A percentile compares a stretch with the other conserved stretches of the same genome.
phyloP scores from a whole-genome alignment of 2,329 filamentous ascomycete genomes.

The Teratosphaeria pseudoeucalypti region DNA sequence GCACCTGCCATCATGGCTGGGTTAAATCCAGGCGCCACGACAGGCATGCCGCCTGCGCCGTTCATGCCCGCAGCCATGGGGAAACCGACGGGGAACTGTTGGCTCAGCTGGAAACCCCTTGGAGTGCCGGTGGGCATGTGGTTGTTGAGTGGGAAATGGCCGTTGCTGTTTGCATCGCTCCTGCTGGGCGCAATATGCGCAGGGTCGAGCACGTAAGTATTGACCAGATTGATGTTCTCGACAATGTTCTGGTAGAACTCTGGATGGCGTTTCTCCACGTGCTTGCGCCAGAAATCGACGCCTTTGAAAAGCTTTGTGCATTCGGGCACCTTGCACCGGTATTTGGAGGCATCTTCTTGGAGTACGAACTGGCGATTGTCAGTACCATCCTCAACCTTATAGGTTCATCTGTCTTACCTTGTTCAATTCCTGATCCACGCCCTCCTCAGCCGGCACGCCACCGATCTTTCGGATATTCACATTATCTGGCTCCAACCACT shows the following conservation, averaged over 20 bases:
- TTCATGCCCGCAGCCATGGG: conserved; percentile 34
- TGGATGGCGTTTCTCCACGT: conserved; percentile 86
- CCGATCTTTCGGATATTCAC: conserved; percentile 85
- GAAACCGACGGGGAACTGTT: conserved; percentile 35
- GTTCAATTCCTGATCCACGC: conserved; percentile 69
- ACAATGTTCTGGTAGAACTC: conserved; percentile 77
- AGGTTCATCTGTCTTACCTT: conserved; percentile 39
- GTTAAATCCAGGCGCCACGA: background rate
- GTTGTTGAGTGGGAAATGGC: conserved; percentile 74
- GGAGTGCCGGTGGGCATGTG: conserved; percentile 65
- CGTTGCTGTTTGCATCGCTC: conserved; percentile 89
- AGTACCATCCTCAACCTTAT: background rate
- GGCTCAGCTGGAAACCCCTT: conserved; percentile 79
- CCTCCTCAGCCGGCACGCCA: conserved; percentile 76
- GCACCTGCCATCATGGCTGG: conserved; percentile 7
- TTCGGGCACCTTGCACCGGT: conserved; percentile 89
- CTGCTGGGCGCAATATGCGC: conserved; percentile 88
- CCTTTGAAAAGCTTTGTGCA: conserved; percentile 97
- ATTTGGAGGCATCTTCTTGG: conserved; percentile 96
- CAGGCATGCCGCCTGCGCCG: conserved; percentile 22
- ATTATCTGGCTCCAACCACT: conserved; percentile 81
- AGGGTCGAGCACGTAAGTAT: conserved; percentile 87
- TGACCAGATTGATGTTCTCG: conserved; percentile 82
- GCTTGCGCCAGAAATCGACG: conserved; percentile 94
- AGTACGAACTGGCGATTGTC: conserved; percentile 57